Evolutionary conservation across 768 basidiomycete species (phyloP).

Genomic region (Boletus subparvulus): DNA sequence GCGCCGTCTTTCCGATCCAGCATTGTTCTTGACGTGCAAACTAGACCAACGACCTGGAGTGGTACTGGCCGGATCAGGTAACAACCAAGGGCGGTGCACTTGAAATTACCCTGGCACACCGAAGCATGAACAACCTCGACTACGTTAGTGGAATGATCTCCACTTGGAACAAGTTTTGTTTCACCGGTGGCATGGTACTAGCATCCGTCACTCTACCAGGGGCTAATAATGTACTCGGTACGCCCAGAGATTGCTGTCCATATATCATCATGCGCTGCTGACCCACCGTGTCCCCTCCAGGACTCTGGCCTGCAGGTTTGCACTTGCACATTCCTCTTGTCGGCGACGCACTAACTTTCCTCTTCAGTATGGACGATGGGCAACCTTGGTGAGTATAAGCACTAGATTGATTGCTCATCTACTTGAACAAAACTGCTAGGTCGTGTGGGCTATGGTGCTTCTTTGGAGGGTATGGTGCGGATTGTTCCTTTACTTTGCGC

Average conservation of each 20-base stretch:
- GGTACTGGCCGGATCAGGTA: constrained; percentile 83
- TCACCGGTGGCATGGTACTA: constrained; percentile 83
- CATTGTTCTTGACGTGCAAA: background rate
- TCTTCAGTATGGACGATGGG: constrained; percentile 68
- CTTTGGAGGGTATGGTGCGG: constrained; percentile 76
- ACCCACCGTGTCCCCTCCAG: constrained; percentile 26
- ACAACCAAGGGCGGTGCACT: constrained; percentile 74
- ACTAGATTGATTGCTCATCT: background rate
- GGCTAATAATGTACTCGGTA: constrained; percentile 49
- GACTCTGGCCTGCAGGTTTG: constrained; percentile 70
- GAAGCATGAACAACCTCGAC: constrained; percentile 65
- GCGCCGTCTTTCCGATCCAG: background rate
- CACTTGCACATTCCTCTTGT: background rate
- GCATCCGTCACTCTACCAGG: constrained; percentile 71
- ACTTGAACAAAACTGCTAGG: constrained; percentile 37
- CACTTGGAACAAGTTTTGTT: constrained; percentile 90
- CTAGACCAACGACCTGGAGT: constrained; percentile 76
- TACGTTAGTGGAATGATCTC: constrained; percentile 72
- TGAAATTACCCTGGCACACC: constrained; percentile 69
- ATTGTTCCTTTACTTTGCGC: background rate
- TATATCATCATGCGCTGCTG: background rate
- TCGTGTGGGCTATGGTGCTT: constrained; percentile 85
- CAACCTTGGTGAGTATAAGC: constrained; percentile 56
- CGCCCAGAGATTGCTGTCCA: constrained; percentile 1
- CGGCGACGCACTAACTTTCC: constrained; percentile 12